Evolutionary conservation across 768 basidiomycete genomes (phyloP), one percentile per base, ranked within the genome.

Genomic region (Rhizopogon vesiculosus): DNA sequence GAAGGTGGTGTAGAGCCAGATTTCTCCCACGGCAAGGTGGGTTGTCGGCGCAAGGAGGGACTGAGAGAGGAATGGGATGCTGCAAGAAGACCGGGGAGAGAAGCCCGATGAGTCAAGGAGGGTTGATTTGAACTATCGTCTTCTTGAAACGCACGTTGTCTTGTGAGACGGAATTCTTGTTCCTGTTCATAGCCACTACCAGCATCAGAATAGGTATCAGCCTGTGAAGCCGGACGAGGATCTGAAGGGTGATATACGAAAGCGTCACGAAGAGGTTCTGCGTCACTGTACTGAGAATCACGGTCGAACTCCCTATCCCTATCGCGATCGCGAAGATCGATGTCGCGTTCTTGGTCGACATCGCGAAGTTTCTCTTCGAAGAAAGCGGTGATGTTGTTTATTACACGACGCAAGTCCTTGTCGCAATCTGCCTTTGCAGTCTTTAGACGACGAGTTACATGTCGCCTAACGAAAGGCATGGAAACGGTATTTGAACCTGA

Each of bases 341-440:
- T 67, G 66, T 89, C 87, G 59, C 74, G 72, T 62, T 78, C 73
- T 62, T 83, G 78, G 69, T 92, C 87, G 52, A 79, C 84, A 60
- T 91, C 89, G 44, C 88, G 79, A 39, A 96, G 80, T 63, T 87
- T 83, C 67, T 93, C 89, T 74, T 99, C 96, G 62, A 97, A 96
- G 73, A 93, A 98, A 40, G 85, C 72, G 59, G 96, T 96, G 77
- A 99, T 94, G 57, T 86, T 91, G 72, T 91, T 87, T 57, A 95
- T 93, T 67, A 98, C 90, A 67, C 93, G 88, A 66, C 88, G 86
- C 8, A 99, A 84, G 72, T 97, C 93, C 77, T 90, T 91, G 82
- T 99, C 93, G 78, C 96, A 99, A 61, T 91, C 91, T 50, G 90
- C 84, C 77, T 99, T 98, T 56, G 96, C 94, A 3, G 88, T 89